Conservation (phyloP, 805 yeast species). For the Yamadazyma nakazawae region DNA sequence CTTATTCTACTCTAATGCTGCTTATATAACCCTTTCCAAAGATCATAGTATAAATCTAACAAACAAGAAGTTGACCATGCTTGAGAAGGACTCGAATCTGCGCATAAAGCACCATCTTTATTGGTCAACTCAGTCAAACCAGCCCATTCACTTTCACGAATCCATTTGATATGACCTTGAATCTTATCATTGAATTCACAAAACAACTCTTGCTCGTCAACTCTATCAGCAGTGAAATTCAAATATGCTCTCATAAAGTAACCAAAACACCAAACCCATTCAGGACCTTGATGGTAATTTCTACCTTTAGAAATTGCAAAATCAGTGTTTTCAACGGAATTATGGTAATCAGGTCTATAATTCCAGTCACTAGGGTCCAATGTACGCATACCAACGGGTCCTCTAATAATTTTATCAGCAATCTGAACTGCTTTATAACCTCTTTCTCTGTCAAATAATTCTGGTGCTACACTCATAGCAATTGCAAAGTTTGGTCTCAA, state of each 20-base stretch:
- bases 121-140: constrained; percentile 92
- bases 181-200: constrained; percentile 53
- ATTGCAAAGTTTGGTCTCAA: constrained; percentile 88
- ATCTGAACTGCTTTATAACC: constrained; percentile 64
- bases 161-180: constrained; percentile 64
- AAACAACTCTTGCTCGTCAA: constrained; percentile 43
- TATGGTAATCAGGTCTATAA: constrained; percentile 85
- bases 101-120: constrained; percentile 76
- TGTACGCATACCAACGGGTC: constrained; percentile 89
- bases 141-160: constrained; percentile 80
- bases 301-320: constrained; percentile 94
- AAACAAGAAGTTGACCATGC: constrained; percentile 94
- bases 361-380: constrained; percentile 90
- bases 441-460: constrained; percentile 60
- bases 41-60: constrained; percentile 72
- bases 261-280: constrained; percentile 94
- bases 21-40: constrained; percentile 29
- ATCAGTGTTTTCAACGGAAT: constrained; percentile 75
- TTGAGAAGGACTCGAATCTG: constrained; percentile 91
- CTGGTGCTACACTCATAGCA: constrained; percentile 95
- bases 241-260: constrained; percentile 79
- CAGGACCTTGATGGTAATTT: constrained; percentile 98
- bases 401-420: constrained; percentile 75
- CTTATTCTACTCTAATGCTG: background rate
- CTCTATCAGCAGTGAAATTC: constrained; percentile 46